phyloP scores from a whole-genome alignment of 2,329 filamentous ascomycete species.

The Arthrobotrys iridis region DNA sequence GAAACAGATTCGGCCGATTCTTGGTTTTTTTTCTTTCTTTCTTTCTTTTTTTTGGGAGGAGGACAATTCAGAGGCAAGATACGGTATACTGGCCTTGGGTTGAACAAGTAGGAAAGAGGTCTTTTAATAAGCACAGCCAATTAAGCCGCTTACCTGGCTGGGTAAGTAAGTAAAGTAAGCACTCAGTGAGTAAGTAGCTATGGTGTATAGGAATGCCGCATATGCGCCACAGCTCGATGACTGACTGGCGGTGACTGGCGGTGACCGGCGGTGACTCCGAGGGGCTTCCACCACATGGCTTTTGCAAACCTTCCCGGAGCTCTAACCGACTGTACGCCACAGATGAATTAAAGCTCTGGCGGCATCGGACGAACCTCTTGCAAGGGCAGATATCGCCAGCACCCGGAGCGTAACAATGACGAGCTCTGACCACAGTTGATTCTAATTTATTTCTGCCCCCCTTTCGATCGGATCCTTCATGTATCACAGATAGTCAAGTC shows the following conservation, averaged over 20 bases:
- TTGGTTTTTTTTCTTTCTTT: no score
- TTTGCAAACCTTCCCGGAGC: no score
- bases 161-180: no score
- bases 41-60: no score
- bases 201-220: no score
- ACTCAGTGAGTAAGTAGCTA: no score
- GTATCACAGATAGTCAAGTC: neutral
- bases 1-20: no score
- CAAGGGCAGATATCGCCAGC: neutral
- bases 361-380: constrained; percentile 29
- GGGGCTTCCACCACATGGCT: neutral
- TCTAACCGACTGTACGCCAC: constrained; percentile 15
- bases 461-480: neutral
- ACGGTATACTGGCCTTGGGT: no score
- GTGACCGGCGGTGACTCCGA: constrained; percentile 38
- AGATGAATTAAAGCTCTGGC: neutral
- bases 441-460: neutral
- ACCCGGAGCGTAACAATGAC: constrained; percentile 5
- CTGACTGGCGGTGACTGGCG: constrained; percentile 8
- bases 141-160: no score
- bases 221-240: neutral
- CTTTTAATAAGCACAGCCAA: no score
- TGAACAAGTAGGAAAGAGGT: no score
- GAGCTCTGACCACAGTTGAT: constrained; percentile 1
- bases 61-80: no score